phyloP scores from a whole-genome alignment of 768 basidiomycete species.

The Rickenella mellea region DNA sequence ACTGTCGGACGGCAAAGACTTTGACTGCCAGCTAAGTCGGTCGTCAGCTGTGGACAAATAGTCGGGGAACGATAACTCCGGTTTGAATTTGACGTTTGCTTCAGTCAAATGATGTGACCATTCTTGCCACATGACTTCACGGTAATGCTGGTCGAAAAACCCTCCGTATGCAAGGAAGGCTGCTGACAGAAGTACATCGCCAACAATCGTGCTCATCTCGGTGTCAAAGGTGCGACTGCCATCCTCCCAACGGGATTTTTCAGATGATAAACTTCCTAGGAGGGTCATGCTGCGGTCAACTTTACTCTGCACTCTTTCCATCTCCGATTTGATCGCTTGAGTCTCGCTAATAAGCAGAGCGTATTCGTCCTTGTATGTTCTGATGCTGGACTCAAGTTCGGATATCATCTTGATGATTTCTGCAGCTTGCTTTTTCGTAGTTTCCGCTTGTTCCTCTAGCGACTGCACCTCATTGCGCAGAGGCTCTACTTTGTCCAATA shows the following conservation, averaged over 20 bases:
- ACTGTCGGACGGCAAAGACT: constrained; percentile 90
- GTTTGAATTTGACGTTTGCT: constrained; percentile 86
- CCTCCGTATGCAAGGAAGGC: constrained; percentile 96
- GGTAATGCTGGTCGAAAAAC: constrained; percentile 98
- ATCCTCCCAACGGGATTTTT: constrained; percentile 87
- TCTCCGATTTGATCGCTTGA: constrained; percentile 93
- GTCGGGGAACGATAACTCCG: constrained; percentile 86
- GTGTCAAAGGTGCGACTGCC: constrained; percentile 93
- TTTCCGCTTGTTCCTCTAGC: constrained; percentile 85
- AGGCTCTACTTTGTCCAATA: constrained; percentile 94
- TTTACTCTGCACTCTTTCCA: constrained; percentile 96
- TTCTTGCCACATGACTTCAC: constrained; percentile 93
- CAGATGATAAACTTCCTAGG: constrained; percentile 88
- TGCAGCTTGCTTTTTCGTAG: constrained; percentile 88
- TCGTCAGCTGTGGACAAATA: constrained; percentile 97
- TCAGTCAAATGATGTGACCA: constrained; percentile 87
- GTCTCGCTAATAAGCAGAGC: constrained; percentile 94
- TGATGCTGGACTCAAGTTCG: constrained; percentile 89
- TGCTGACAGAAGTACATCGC: constrained; percentile 90
- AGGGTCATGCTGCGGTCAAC: constrained; percentile 96
- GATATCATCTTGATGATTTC: constrained; percentile 88
- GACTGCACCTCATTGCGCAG: constrained; percentile 92
- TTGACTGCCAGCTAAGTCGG: constrained; percentile 90
- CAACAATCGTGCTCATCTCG: constrained; percentile 98
- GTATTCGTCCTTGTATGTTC: constrained; percentile 93